phyloP scores from a whole-genome alignment of 768 basidiomycete genomes.

The Kwoniella heveanensis region DNA sequence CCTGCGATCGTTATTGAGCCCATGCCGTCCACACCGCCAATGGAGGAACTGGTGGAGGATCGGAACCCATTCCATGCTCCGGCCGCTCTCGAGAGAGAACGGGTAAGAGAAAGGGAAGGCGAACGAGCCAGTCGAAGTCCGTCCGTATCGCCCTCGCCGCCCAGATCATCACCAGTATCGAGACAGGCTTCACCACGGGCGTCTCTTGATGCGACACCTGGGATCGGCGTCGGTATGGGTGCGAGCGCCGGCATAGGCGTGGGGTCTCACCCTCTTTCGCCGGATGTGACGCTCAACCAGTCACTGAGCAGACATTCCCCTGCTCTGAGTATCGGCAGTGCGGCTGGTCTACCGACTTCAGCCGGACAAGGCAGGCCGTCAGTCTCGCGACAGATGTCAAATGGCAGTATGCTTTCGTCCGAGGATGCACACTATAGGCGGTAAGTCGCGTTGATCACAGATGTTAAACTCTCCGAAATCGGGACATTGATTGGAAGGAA shows the following conservation, averaged over 20 bases:
- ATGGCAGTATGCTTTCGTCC: constrained; percentile 43
- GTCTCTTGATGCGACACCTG: not conserved
- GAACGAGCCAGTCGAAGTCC: not conserved
- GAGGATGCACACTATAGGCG: constrained; percentile 38
- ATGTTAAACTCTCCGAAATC: too few relatives aligned
- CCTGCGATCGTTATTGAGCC: constrained; percentile 51
- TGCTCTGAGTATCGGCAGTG: constrained; percentile 18
- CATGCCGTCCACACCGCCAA: constrained; percentile 36
- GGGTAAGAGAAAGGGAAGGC: not conserved
- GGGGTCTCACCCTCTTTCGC: constrained; percentile 15
- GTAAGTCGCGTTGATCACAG: too few relatives aligned
- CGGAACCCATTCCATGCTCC: constrained; percentile 29
- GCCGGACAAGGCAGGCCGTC: constrained; percentile 20
- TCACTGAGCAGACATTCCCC: constrained; percentile 22
- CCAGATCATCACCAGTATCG: not conserved
- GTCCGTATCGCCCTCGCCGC: not conserved
- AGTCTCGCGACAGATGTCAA: constrained; percentile 19
- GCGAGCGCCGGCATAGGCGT: not conserved
- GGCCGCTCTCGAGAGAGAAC: constrained; percentile 1
- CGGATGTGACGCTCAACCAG: constrained; percentile 3
- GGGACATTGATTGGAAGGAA: too few relatives aligned
- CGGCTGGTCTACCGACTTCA: constrained; percentile 2
- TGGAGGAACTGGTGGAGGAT: constrained; percentile 14
- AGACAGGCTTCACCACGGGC: not conserved
- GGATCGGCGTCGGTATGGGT: too few relatives aligned